Percentiles rank a stretch among this genome's conserved stretches.
Evolutionary conservation across 352 stramenopile species (phyloP).

Genomic region (Phytophthora hibernalis): DNA sequence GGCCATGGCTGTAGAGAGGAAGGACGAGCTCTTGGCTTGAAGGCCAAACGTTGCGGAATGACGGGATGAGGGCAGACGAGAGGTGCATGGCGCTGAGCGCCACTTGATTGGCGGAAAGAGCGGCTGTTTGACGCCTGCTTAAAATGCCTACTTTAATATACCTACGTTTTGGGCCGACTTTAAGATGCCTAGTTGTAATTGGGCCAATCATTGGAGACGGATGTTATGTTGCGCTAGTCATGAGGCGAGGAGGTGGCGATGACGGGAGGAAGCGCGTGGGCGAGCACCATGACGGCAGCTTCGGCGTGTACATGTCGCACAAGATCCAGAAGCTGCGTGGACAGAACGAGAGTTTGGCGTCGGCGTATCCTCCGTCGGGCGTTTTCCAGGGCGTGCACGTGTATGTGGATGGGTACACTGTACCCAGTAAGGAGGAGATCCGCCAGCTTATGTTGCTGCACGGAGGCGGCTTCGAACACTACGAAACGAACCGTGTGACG

Average conservation of each 20-base stretch:
- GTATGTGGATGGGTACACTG: constrained; percentile 90
- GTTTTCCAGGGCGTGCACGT: constrained; percentile 85
- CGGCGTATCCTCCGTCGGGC: neutral
- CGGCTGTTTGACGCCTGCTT: constrained; percentile 1
- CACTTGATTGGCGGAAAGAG: constrained; percentile 17
- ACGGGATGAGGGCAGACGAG: constrained; percentile 25
- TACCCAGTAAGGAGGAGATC: constrained; percentile 87
- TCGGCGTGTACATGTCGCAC: constrained; percentile 91
- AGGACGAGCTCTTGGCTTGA: constrained; percentile 21
- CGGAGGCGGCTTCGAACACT: constrained; percentile 90
- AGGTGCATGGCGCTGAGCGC: constrained; percentile 6
- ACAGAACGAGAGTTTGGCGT: constrained; percentile 65
- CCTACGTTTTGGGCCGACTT: too few species aligned
- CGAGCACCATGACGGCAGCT: constrained; percentile 89
- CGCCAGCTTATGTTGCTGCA: constrained; percentile 77
- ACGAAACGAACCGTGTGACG: constrained; percentile 86
- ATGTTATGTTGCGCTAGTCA: neutral
- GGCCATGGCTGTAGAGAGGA: constrained; percentile 37
- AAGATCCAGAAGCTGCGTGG: constrained; percentile 91
- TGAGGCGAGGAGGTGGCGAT: constrained; percentile 32
- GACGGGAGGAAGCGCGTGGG: constrained; percentile 57
- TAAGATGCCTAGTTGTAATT: too few species aligned
- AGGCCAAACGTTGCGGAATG: constrained; percentile 21
- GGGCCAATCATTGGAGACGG: too few species aligned
- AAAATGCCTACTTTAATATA: too few species aligned